Evolutionary conservation across 768 basidiomycete genomes (phyloP), one percentile per base, ranked within the genome.

Genomic region (Tylopilus rubrobrunneus): DNA sequence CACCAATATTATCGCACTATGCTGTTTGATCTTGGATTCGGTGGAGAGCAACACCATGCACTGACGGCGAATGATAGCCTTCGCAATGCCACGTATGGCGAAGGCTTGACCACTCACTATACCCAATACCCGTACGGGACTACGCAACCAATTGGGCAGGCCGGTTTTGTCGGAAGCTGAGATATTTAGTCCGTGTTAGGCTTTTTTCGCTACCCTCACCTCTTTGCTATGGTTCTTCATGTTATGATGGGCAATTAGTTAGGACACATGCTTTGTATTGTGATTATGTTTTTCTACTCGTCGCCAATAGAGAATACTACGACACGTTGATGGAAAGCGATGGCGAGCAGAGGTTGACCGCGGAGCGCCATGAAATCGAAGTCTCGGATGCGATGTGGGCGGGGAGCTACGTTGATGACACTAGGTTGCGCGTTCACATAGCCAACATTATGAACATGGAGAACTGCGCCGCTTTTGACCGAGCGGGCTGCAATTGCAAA

Each of bases 401-500:
- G 79, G 27, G 81, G 75, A 27, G 78, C 77, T 50, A 92, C 63
- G 41, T 69, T 70, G 48, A 90, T 81, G 9, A 76, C 69, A 15
- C 80, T 82, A 27, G 88, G 87, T 53, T 82, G 79, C 25, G 84
- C 77, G 45, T 87, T 78, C 17, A 82, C 68, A 66, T 84, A 87
- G 48, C 78, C 77, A 43, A 77, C 74, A 60, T 87, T 87, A 71
- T 89, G 80, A 40, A 92, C 76, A 62, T 89, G 80, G 37, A 92
- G 75, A 29, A 80, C 69, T 28, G 88, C 89, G 51, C 87, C 89
- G 55, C 75, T 80, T 34, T 69, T 67, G 10, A 82, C 75, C 4
- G 79, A 79, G 61, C 78, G 76, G 7, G 84, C 77, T 8, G 87
- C 84, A 50, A 91, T 82, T 37, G 86, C 90, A 70, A 92, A 92